These are phyloP conservation scores for Saccharomyces hybrid DNA, from an alignment of 1,139 yeast species.

Conservation along the genomic window DNA sequence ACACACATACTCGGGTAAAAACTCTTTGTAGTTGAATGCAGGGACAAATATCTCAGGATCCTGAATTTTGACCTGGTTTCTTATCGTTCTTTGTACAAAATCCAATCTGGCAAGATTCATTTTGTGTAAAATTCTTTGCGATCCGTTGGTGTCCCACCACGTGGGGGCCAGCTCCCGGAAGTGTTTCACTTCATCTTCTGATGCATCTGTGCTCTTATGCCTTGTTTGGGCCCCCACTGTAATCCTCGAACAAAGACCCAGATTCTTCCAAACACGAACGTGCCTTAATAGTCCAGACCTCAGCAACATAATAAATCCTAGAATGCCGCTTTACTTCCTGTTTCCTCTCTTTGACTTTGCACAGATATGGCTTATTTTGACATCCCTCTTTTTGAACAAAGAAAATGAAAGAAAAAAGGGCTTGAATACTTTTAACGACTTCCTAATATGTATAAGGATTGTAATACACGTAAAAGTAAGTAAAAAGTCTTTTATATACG, in stretches of 20 bases:
- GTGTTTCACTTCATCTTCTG: conserved; percentile 61
- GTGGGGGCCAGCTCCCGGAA: conserved; percentile 76
- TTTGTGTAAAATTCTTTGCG: conserved; percentile 86
- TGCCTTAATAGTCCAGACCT: not conserved
- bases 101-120: conserved; percentile 90
- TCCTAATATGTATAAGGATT: not conserved
- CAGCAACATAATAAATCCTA: not conserved
- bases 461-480: not conserved
- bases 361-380: not conserved
- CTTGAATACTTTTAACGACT: not conserved
- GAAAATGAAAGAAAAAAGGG: not conserved
- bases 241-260: not conserved
- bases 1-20: conserved; percentile 53
- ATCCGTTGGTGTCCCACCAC: conserved; percentile 97
- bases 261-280: not conserved
- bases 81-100: conserved; percentile 60
- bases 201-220: conserved; percentile 20
- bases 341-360: not conserved
- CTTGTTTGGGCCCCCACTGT: not conserved
- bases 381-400: not conserved
- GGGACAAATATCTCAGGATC: conserved; percentile 59
- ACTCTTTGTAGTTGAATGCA: conserved; percentile 55
- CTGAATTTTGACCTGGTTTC: conserved; percentile 36
- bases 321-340: not conserved
- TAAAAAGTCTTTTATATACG: not conserved